Evolutionary conservation across 1,284 basidiomycete genomes (phyloP).

Genomic region (Naganishia sp.): DNA sequence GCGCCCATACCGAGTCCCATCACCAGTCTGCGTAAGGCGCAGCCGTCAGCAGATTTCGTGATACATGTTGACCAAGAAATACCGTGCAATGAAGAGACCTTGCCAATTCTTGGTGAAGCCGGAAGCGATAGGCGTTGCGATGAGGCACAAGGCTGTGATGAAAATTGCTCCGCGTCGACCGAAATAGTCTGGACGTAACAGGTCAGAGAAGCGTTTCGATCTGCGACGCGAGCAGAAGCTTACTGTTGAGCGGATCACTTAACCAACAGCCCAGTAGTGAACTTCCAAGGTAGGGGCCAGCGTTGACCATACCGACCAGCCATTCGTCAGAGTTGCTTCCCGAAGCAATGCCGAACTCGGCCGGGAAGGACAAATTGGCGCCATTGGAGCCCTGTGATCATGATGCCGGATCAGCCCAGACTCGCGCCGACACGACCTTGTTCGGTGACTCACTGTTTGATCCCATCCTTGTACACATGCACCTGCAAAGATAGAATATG

Average conservation of each 20-base stretch:
- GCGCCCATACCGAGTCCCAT: constrained; percentile 54
- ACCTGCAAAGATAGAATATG: background rate
- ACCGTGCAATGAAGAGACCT: constrained; percentile 48
- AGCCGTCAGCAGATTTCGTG: background rate
- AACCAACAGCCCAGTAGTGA: constrained; percentile 28
- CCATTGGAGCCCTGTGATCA: constrained; percentile 39
- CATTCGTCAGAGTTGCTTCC: constrained; percentile 59
- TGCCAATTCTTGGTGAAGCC: constrained; percentile 63
- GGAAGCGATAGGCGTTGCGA: constrained; percentile 59
- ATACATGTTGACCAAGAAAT: background rate
- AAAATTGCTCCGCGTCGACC: constrained; percentile 71
- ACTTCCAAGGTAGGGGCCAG: constrained; percentile 63
- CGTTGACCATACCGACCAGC: constrained; percentile 73
- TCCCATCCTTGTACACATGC: constrained; percentile 1
- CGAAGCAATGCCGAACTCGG: constrained; percentile 57
- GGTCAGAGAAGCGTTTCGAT: background rate
- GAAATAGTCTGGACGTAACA: constrained; percentile 39
- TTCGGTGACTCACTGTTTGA: background rate
- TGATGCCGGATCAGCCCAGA: constrained; percentile 39
- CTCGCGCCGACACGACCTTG: constrained; percentile 43
- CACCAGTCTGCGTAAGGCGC: constrained; percentile 39
- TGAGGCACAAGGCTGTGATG: constrained; percentile 63
- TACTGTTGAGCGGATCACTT: constrained; percentile 11
- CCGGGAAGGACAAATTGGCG: constrained; percentile 69
- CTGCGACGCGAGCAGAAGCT: background rate